phyloP scores from a whole-genome alignment of 1,139 yeast species.

The Blastobotrys aristatus region DNA sequence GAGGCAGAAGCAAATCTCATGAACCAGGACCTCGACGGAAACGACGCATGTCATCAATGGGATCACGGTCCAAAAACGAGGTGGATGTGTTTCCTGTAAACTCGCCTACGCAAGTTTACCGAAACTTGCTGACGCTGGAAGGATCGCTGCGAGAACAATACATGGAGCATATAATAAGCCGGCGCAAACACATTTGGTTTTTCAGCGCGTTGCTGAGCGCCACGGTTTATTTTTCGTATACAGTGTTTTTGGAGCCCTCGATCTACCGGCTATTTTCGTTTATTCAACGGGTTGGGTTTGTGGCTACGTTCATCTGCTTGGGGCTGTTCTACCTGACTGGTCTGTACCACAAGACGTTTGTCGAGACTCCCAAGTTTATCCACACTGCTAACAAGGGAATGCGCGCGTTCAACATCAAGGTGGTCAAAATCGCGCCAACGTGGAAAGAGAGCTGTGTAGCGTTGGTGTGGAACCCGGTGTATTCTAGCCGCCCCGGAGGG shows the following conservation, averaged over 20 bases:
- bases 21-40: conserved; percentile 2
- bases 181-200: conserved; percentile 71
- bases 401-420: conserved; percentile 70
- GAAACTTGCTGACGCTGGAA: conserved; percentile 77
- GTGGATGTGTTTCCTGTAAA: conserved; percentile 19
- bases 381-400: conserved; percentile 81
- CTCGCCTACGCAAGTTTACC: conserved; percentile 27
- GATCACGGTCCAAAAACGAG: conserved; percentile 11
- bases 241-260: conserved; percentile 32
- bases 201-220: conserved; percentile 45
- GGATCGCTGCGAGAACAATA: conserved; percentile 80
- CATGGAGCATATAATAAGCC: conserved; percentile 58
- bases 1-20: conserved; percentile 3
- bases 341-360: conserved; percentile 79
- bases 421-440: conserved; percentile 65
- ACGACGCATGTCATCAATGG: conserved; percentile 3
- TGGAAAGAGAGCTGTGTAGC: conserved; percentile 42
- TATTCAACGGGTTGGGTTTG: conserved; percentile 51
- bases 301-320: conserved; percentile 66
- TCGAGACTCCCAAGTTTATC: conserved; percentile 72
- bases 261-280: conserved; percentile 34
- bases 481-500: conserved; percentile 24
- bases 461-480: conserved; percentile 27
- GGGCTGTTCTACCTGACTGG: conserved; percentile 82
- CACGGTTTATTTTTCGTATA: conserved; percentile 31